A percentile compares a stretch with the other conserved stretches of the same genome.
Evolutionary conservation across 2,329 filamentous ascomycete genomes (phyloP).

Genomic region (Ascochyta clinopodiicola): DNA sequence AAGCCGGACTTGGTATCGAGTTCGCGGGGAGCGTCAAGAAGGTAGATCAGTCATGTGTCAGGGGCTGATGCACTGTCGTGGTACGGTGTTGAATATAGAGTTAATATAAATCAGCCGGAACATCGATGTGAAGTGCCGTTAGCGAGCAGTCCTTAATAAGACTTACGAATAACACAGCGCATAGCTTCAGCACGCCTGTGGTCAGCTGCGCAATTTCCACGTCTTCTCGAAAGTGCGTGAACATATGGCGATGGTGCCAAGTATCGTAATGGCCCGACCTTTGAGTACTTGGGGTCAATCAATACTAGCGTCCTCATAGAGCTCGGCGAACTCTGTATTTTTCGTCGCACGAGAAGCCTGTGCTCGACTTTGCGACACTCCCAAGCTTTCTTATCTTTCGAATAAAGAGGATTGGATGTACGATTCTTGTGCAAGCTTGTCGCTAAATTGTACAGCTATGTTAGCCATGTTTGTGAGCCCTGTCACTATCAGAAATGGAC

Average conservation of each 20-base stretch:
- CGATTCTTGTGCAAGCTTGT: too few relatives aligned
- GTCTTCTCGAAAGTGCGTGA: not conserved
- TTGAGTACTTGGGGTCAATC: not conserved
- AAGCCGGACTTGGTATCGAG: not conserved
- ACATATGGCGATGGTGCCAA: not conserved
- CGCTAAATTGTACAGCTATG: too few relatives aligned
- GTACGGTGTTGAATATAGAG: constrained; percentile 9
- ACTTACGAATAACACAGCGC: not conserved
- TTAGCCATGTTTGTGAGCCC: too few relatives aligned
- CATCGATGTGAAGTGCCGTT: constrained; percentile 21
- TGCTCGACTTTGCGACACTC: not conserved
- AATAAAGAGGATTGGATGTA: too few relatives aligned
- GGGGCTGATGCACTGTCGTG: constrained; percentile 2
- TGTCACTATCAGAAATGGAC: too few relatives aligned
- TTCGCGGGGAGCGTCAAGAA: constrained; percentile 5
- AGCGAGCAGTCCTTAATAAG: constrained; percentile 21
- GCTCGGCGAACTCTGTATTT: not conserved
- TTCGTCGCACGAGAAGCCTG: not conserved
- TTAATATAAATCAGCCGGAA: constrained; percentile 31
- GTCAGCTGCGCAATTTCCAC: constrained; percentile 7
- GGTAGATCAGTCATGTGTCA: constrained; percentile 9
- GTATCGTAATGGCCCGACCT: not conserved
- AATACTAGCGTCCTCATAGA: not conserved
- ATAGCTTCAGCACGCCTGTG: not conserved
- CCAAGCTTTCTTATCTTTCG: too few relatives aligned